phyloP scores from a whole-genome alignment of 2,329 filamentous ascomycete species.

The Phyllosticta ampelicida region DNA sequence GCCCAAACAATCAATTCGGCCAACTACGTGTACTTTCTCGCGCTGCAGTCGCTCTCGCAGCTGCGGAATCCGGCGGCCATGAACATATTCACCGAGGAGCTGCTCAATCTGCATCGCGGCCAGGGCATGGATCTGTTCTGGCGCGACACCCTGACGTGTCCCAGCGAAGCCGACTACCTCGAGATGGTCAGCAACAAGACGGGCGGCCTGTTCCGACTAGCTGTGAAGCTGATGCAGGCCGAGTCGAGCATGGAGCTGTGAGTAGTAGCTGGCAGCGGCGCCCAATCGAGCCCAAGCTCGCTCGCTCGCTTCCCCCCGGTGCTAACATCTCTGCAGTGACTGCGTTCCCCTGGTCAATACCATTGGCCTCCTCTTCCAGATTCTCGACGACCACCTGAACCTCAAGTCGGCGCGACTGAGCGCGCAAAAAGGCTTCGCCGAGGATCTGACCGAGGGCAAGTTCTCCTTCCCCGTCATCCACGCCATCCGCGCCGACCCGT shows the following conservation, averaged over 20 bases:
- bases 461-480: slow-evolving; percentile 96
- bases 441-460: slow-evolving; percentile 94
- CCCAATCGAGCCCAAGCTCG: slow-evolving; percentile 4
- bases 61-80: slow-evolving; percentile 53
- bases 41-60: slow-evolving; percentile 61
- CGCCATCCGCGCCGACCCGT: slow-evolving; percentile 66
- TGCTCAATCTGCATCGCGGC: slow-evolving; percentile 73
- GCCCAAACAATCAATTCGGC: slow-evolving; percentile 85
- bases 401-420: slow-evolving; percentile 39
- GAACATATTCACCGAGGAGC: slow-evolving; percentile 71
- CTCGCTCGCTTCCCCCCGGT: neutral
- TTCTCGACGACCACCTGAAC: slow-evolving; percentile 90
- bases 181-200: slow-evolving; percentile 92
- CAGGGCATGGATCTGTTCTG: slow-evolving; percentile 90
- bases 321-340: slow-evolving; percentile 36
- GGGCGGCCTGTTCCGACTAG: slow-evolving; percentile 72
- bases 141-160: slow-evolving; percentile 74
- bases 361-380: slow-evolving; percentile 79
- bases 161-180: slow-evolving; percentile 81
- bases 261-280: slow-evolving; percentile 13
- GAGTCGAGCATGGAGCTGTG: slow-evolving; percentile 44
- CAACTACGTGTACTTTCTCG: slow-evolving; percentile 81
- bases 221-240: slow-evolving; percentile 80
- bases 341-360: slow-evolving; percentile 77
- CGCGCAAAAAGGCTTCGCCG: slow-evolving; percentile 80